Base-by-base conservation (phyloP, 1,139 yeast species). In the Yamadazyma epiphylla region DNA sequence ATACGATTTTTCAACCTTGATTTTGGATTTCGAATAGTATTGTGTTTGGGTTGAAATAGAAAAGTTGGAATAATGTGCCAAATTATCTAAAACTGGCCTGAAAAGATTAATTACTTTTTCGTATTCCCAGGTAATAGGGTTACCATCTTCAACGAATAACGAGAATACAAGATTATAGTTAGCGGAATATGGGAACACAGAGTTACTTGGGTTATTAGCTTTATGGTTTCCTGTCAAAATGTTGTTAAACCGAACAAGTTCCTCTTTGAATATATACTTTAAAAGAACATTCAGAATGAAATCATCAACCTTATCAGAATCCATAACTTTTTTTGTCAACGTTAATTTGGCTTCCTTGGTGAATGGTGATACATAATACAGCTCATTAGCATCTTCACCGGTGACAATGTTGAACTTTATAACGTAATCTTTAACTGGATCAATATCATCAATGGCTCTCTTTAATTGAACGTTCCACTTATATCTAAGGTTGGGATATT, bases 11-110 rank as follows among this genome's bases (percentile, higher is more conserved):
- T 47, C 45, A 10, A 62, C 46, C 3, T 33, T 24, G 19, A 38
- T 25, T 22, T 41, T 41, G 15, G 74, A 54, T 24, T 58, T 53
- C 3, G 83, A 74, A 49, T 77, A 86, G 53, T 82, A 82, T 39
- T 82, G 85, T 26, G 85, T 71, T 50, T 87, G 95, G 2, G 94
- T 70, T 42, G 85, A 91, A 13, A 89, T 65, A 2, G 91, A 73
- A 49, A 89, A 77, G 42, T 83, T 80, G 22, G 88, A 74, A 38
- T 77, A 69, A 21, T 74, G 72, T 2, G 61, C 48, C 29, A 80
- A 53, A 14, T 39, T 38, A 1, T 45, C 30, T 25, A 65, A 46
- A 5, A 64, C 40, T 1, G 67, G 63, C 8, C 40, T 33, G 27
- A 67, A 51, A 15, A 48, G 38, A 11, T 43, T 38, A 3, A 53